These are phyloP conservation scores for Sclerospora graminicola DNA, from an alignment of 352 stramenopile species.

Conservation along the genomic window DNA sequence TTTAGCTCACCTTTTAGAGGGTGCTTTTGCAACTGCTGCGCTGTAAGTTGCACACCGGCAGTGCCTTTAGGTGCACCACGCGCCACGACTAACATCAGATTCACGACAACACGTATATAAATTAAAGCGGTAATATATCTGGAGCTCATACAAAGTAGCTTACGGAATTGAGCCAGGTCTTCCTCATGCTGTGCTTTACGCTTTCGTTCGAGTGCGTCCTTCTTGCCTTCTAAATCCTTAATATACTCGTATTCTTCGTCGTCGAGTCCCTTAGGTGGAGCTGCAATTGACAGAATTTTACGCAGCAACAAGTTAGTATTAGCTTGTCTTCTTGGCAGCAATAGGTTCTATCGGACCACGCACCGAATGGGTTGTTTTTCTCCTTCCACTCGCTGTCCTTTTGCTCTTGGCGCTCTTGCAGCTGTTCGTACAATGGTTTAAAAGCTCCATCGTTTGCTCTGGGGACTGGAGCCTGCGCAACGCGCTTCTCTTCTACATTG, in stretches of 20 bases:
- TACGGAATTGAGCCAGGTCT: conserved; percentile 65
- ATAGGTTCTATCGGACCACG: background rate
- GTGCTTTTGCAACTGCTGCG: conserved; percentile 23
- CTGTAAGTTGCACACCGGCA: conserved; percentile 7
- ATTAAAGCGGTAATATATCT: background rate
- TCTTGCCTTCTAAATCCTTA: conserved; percentile 48
- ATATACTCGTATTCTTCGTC: conserved; percentile 83
- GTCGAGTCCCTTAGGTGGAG: conserved; percentile 75
- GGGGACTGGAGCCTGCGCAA: conserved; percentile 47
- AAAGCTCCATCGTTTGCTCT: conserved; percentile 39
- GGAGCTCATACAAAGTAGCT: conserved; percentile 2
- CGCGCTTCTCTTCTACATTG: conserved; percentile 75
- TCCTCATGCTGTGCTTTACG: conserved; percentile 61
- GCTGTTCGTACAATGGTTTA: conserved; percentile 69
- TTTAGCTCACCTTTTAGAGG: conserved; percentile 21
- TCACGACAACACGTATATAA: background rate
- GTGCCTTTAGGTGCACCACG: conserved; percentile 30
- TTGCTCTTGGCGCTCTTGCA: conserved; percentile 66
- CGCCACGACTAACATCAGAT: conserved; percentile 36
- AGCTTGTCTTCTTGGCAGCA: background rate
- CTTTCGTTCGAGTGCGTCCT: conserved; percentile 34
- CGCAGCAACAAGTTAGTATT: background rate
- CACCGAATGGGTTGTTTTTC: conserved; percentile 85
- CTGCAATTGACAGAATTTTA: conserved; percentile 11
- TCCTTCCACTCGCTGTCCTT: conserved; percentile 85